Conservation (phyloP, 257 asterid genomes). For the Petrea volubilis region DNA sequence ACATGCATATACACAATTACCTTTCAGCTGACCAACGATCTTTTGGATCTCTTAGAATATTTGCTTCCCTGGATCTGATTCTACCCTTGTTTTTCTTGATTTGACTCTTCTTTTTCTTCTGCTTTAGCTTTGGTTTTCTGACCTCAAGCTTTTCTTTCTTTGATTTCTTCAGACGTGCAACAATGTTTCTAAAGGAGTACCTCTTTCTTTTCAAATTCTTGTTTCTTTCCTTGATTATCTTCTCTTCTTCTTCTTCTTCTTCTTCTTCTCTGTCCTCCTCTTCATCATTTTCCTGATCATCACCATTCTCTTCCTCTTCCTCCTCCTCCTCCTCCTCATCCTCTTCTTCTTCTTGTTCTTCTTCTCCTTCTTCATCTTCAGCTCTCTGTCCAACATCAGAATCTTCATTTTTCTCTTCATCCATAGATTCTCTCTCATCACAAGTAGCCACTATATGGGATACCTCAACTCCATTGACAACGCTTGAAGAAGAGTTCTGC, state of each 20-base stretch:
- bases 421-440: slow-evolving; percentile 26
- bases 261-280: slow-evolving; percentile 24
- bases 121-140: slow-evolving; percentile 32
- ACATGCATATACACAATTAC: slow-evolving; percentile 31
- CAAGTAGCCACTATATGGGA: slow-evolving; percentile 19
- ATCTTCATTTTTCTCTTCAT: slow-evolving; percentile 18
- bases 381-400: slow-evolving; percentile 21
- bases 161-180: slow-evolving; percentile 39
- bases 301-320: slow-evolving; percentile 29
- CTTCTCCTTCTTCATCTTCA: slow-evolving; percentile 12
- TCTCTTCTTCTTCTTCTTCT: slow-evolving; percentile 18
- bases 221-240: slow-evolving; percentile 29
- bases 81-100: slow-evolving; percentile 32
- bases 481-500: slow-evolving; percentile 53
- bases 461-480: slow-evolving; percentile 39
- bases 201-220: slow-evolving; percentile 69
- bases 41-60: slow-evolving; percentile 63
- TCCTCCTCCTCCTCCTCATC: slow-evolving; percentile 34
- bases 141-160: slow-evolving; percentile 50
- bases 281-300: slow-evolving; percentile 25
- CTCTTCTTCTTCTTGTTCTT: slow-evolving; percentile 26
- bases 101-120: slow-evolving; percentile 35
- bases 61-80: slow-evolving; percentile 49
- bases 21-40: slow-evolving; percentile 95
- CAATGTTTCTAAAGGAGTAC: slow-evolving; percentile 57